Percentiles rank a stretch among this genome's conserved stretches.
Evolutionary conservation across 495 filamentous ascomycete genomes (phyloP).

Genomic region (Daldinia bambusicola): DNA sequence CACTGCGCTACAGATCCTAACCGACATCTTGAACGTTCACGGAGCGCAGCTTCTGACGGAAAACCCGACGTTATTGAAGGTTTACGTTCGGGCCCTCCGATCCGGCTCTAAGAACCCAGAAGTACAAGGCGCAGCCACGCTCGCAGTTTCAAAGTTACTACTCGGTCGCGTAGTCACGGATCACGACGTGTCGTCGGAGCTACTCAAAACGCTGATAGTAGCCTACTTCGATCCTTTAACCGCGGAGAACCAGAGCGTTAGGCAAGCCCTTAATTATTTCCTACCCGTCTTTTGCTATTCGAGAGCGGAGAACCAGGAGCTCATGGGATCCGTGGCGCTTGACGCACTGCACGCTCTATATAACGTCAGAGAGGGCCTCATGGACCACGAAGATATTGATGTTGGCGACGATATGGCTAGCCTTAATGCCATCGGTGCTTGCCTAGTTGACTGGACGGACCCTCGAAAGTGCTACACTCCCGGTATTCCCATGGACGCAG

Average conservation of each 20-base stretch:
- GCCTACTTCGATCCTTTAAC: conserved; percentile 93
- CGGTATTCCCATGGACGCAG: conserved; percentile 66
- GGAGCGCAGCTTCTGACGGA: conserved; percentile 74
- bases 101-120: conserved; percentile 71
- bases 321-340: conserved; percentile 77
- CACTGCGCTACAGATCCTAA: conserved; percentile 90
- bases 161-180: conserved; percentile 75
- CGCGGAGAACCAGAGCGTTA: conserved; percentile 81
- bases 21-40: conserved; percentile 90
- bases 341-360: conserved; percentile 73
- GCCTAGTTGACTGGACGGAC: conserved; percentile 96
- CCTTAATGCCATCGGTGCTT: conserved; percentile 75
- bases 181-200: conserved; percentile 65
- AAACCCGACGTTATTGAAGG: conserved; percentile 74
- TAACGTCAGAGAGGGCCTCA: conserved; percentile 71
- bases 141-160: conserved; percentile 85
- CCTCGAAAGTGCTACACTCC: conserved; percentile 84
- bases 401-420: conserved; percentile 84
- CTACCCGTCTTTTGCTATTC: conserved; percentile 94
- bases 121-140: conserved; percentile 83
- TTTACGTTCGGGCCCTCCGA: conserved; percentile 79
- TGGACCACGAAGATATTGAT: conserved; percentile 79
- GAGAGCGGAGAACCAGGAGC: conserved; percentile 77
- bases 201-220: conserved; percentile 83
- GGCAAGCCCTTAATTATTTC: conserved; percentile 93